A percentile compares a stretch with the other conserved stretches of the same genome.
phyloP scores from a whole-genome alignment of 2,329 filamentous ascomycete genomes.

The Grosmannia penicillata region DNA sequence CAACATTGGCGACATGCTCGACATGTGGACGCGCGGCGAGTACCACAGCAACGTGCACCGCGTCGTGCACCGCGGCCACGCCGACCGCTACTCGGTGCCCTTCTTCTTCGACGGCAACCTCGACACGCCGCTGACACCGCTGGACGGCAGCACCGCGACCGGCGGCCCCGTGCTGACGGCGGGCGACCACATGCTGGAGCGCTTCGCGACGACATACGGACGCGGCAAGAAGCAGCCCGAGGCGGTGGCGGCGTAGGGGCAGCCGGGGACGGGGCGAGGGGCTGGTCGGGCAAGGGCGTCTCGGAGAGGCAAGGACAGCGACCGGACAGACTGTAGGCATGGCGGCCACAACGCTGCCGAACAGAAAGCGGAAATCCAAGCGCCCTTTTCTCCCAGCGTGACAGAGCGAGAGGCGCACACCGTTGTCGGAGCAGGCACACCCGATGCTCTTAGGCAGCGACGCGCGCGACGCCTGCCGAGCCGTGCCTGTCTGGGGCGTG shows the following conservation, averaged over 20 bases:
- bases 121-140: slow-evolving; percentile 20
- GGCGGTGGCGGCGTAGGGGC: not conserved
- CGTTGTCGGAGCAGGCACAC: no score
- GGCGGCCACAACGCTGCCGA: no score
- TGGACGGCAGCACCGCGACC: slow-evolving; percentile 16
- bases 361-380: no score
- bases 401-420: no score
- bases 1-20: slow-evolving; percentile 34
- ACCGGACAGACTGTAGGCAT: no score
- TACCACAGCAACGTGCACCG: slow-evolving; percentile 40
- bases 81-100: slow-evolving; percentile 39
- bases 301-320: not conserved
- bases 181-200: slow-evolving; percentile 19
- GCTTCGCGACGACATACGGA: slow-evolving; percentile 16
- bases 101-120: slow-evolving; percentile 41
- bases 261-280: no score
- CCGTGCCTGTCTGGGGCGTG: no score
- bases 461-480: no score
- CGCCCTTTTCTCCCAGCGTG: no score
- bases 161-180: slow-evolving; percentile 14
- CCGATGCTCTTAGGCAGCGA: no score
- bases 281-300: not conserved
- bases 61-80: slow-evolving; percentile 35
- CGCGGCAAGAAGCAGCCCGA: not conserved
- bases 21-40: slow-evolving; percentile 32